These are phyloP conservation scores for Coprinopsis marcescibilis DNA, from an alignment of 768 basidiomycete species.

Conservation along the genomic window DNA sequence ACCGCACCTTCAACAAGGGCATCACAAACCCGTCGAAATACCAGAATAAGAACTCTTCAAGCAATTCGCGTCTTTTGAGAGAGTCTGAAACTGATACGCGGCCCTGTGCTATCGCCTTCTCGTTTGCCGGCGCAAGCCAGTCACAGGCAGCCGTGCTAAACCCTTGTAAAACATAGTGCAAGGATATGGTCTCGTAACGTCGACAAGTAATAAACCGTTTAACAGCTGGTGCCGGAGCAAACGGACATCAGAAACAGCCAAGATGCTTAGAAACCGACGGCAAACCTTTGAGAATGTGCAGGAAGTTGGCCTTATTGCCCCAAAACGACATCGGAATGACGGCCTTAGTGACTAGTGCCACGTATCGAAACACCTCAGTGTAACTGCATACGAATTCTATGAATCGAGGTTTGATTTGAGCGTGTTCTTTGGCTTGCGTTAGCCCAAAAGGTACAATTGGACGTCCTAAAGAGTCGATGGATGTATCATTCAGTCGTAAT, in stretches of 20 bases:
- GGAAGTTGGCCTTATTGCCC: slow-evolving; percentile 67
- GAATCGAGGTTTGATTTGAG: slow-evolving; percentile 65
- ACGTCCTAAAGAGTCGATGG: slow-evolving; percentile 49
- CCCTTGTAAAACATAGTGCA: slow-evolving; percentile 74
- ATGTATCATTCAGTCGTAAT: slow-evolving; percentile 29
- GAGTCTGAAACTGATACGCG: slow-evolving; percentile 62
- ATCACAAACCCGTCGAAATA: slow-evolving; percentile 84
- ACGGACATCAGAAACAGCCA: neutral
- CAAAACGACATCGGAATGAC: slow-evolving; percentile 76
- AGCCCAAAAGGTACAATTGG: slow-evolving; percentile 38
- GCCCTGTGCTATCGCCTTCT: slow-evolving; percentile 30
- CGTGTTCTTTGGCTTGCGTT: slow-evolving; percentile 41
- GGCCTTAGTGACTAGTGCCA: slow-evolving; percentile 51
- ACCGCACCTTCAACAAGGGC: slow-evolving; percentile 67
- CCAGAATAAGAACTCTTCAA: slow-evolving; percentile 93
- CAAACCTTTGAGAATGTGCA: slow-evolving; percentile 50
- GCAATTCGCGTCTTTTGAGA: slow-evolving; percentile 69
- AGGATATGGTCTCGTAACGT: slow-evolving; percentile 73
- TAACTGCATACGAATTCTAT: slow-evolving; percentile 67
- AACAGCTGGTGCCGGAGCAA: slow-evolving; percentile 49
- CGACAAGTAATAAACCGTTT: slow-evolving; percentile 68
- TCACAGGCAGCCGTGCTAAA: slow-evolving; percentile 71
- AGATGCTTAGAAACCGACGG: neutral
- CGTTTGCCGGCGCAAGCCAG: slow-evolving; percentile 60
- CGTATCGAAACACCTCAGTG: slow-evolving; percentile 70